Conservation (phyloP, 2,329 filamentous ascomycete species). For the Blastomyces percursus region DNA sequence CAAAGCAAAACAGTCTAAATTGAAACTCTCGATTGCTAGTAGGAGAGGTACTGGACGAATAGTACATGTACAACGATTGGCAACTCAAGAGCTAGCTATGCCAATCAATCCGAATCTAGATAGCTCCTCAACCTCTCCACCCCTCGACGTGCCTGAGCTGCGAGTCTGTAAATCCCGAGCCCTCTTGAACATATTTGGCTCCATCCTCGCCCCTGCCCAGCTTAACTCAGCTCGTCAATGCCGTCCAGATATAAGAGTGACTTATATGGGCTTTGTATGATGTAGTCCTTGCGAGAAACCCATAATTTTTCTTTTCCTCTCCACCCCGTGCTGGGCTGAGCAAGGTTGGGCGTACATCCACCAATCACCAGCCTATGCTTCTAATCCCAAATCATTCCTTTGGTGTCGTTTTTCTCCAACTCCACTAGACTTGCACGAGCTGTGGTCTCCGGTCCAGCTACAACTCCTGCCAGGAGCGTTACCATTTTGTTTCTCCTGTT, state of each 20-base stretch:
- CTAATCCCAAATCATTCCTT: background rate
- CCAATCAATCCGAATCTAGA: background rate
- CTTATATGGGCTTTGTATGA: background rate
- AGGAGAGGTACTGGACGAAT: background rate
- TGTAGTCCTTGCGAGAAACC: background rate
- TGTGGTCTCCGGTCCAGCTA: background rate
- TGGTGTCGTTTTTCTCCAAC: background rate
- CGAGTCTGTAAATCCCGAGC: background rate
- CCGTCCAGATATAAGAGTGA: too few species aligned
- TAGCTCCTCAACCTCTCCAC: background rate
- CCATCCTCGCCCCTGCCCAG: background rate
- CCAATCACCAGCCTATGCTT: background rate
- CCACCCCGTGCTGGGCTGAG: background rate
- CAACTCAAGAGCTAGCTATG: background rate
- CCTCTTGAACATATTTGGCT: background rate
- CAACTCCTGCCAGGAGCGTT: background rate
- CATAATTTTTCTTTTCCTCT: background rate
- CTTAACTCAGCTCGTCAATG: background rate
- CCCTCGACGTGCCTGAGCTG: background rate
- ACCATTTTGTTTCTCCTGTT: background rate
- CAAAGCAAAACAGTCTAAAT: slow-evolving; percentile 4
- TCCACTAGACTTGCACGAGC: too few species aligned
- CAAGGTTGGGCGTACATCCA: background rate
- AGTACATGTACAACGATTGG: background rate
- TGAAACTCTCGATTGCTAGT: background rate